These are phyloP conservation scores for Hypocreales sp. DNA, from an alignment of 2,329 filamentous ascomycete genomes.

Conservation along the genomic window DNA sequence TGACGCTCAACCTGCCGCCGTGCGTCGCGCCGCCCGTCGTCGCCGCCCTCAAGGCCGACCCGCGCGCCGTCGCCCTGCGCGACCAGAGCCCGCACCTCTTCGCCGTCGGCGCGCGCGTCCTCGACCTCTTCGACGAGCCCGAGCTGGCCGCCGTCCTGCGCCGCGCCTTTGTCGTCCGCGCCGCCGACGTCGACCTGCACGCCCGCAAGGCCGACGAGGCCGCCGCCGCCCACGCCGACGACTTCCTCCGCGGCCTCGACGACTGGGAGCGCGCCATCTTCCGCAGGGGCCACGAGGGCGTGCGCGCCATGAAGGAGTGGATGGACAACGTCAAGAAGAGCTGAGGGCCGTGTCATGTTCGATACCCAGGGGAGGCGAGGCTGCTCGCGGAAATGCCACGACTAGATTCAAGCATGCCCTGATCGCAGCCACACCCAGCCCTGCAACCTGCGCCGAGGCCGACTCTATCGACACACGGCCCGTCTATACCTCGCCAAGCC, in stretches of 20 bases:
- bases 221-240: constrained; percentile 40
- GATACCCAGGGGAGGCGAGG: too few relatives aligned
- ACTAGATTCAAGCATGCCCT: too few relatives aligned
- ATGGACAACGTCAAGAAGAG: constrained; percentile 37
- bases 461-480: too few relatives aligned
- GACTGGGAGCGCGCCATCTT: constrained; percentile 76
- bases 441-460: too few relatives aligned
- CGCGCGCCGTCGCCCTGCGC: constrained; percentile 69
- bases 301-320: constrained; percentile 56
- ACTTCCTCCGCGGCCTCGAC: constrained; percentile 78
- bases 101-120: constrained; percentile 65
- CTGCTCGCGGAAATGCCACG: too few relatives aligned
- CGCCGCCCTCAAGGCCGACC: constrained; percentile 82
- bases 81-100: constrained; percentile 81
- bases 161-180: constrained; percentile 67
- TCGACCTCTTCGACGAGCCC: constrained; percentile 77
- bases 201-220: constrained; percentile 66
- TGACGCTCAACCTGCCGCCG: constrained; percentile 68
- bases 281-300: constrained; percentile 56
- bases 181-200: constrained; percentile 73
- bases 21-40: constrained; percentile 67
- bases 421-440: too few relatives aligned
- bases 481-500: too few relatives aligned
- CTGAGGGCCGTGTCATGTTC: constrained; percentile 10
- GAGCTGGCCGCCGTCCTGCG: constrained; percentile 61